Evolutionary conservation across 441 rosid species (phyloP), one percentile per base, ranked within the genome.

Genomic region (Pelargonium myrrhifolium): DNA sequence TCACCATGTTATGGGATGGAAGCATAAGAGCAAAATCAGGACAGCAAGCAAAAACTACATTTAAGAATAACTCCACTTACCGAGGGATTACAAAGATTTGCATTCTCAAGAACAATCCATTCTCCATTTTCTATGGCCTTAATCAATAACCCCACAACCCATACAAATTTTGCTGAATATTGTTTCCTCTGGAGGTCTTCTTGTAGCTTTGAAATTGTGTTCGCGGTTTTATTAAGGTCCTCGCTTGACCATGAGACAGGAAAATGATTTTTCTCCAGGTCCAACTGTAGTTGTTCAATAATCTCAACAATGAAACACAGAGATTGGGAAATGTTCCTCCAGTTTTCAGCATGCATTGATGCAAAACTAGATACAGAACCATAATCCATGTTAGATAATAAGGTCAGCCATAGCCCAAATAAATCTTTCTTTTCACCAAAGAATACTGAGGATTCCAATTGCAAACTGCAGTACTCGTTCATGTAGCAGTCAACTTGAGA

Each of bases 11-110:
- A 45, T 45, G 53, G 3, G 12, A 40, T 40, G 53, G 14, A 45
- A 45, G 5, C 53, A 49, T 11, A 49, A 49, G 18, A 49, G 20
- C 56, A 49, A 49, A 49, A 49, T 49, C 56, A 49, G 56, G 56
- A 15, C 4, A 15, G 4, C 56, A 49, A 49, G 20, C 56, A 5
- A 49, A 4, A 5, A 49, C 1, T 15, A 15, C 56, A n/a, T 49
- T 15, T 4, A 49, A 49, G 4, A 49, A 15, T n/a, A 49, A 68
- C 53, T 59, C 61, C 21, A 63, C 73, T 60, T 89, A 94, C 99
- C 85, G 99, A 89, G 65, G 99, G 99, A 78, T 84, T 94, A 77
- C 99, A 94, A 67, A 92, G 90, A 81, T 92, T 94, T 75, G 99
- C 98, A 80, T 90, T 86, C 80, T 94, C 89, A 58, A 94, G 80